A percentile compares a stretch with the other conserved stretches of the same genome.
These are phyloP conservation scores for Dictyostelium citrinum DNA, from an alignment of 78 protist genomes.

Conservation along the genomic window DNA sequence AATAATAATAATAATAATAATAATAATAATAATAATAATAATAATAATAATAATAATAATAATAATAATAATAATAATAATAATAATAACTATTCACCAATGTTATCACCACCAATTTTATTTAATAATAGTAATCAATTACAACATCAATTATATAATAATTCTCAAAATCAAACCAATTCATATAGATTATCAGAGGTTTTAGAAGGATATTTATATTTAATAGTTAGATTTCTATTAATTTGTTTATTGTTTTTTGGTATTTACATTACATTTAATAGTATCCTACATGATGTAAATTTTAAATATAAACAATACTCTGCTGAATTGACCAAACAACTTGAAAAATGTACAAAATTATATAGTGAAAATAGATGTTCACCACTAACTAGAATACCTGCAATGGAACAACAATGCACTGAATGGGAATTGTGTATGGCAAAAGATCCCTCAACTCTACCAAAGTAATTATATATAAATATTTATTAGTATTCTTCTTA, in stretches of 20 bases:
- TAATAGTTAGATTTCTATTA: background rate
- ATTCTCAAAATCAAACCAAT: background rate
- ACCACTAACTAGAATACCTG: constrained; percentile 40
- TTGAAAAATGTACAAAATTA: constrained; percentile 16
- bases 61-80: background rate
- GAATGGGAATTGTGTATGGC: constrained; percentile 29
- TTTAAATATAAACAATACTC: constrained; percentile 16
- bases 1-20: background rate
- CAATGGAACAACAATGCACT: constrained; percentile 18
- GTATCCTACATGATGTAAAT: constrained; percentile 16
- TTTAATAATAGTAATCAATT: background rate
- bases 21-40: background rate
- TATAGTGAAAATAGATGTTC: constrained; percentile 10
- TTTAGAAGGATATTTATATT: background rate
- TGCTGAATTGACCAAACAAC: background rate
- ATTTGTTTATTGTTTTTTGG: background rate
- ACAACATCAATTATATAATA: background rate
- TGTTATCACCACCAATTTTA: background rate
- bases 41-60: background rate
- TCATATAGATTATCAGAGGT: background rate
- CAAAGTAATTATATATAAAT: background rate
- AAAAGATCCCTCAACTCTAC: constrained; percentile 4
- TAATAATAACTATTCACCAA: background rate
- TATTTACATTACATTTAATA: background rate
- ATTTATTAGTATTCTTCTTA: background rate